Evolutionary conservation across 2,329 filamentous ascomycete species (phyloP), one percentile per base, ranked within the genome.

Genomic region (Claviceps maximensis): DNA sequence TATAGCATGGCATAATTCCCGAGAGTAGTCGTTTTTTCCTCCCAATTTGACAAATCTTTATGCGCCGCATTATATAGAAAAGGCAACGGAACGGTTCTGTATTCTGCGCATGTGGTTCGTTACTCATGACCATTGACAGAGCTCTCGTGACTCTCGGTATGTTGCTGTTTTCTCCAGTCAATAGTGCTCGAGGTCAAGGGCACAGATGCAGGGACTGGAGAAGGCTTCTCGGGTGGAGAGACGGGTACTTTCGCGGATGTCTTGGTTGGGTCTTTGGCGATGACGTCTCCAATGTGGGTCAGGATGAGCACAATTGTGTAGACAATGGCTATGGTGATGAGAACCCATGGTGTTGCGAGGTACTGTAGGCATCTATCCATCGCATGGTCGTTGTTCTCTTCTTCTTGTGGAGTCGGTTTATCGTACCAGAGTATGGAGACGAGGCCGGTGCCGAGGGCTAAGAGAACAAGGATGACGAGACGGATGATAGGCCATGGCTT

Each of bases 241-340:
- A 48, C 60, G 46, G 42, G 31, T 9, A 19, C 51, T 31, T 25
- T 38, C n/a, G 8, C 2, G 31, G 19, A 47, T 49, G 53, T 54
- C 42, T 49, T 49, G 33, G 50, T 36, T 17, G 33, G 40, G 4
- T 55, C 47, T 3, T 47, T 47, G 15, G 45, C 44, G 45, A 52
- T 62, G 33, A 38, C 31, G 7, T 38, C 53, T n/a, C 62, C 62
- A 41, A 67, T 53, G 23, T 69, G 67, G 2, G 67, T 68, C 33
- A 69, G 50, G 29, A 63, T 17, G n/a, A 69, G 59, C 36, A 68
- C 59, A 27, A 59, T 3, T 21, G 65, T 54, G 64, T 63, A 69
- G 33, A 73, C 58, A 27, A 69, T 53, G 9, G 61, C 63, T 31
- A 70, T 63, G 3, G 61, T 61, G 8, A 66, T 66, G 15, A 69